Evolutionary conservation across 345 rosid genomes (phyloP), one percentile per base, ranked within the genome.

Genomic region (Stellera chamaejasme): DNA sequence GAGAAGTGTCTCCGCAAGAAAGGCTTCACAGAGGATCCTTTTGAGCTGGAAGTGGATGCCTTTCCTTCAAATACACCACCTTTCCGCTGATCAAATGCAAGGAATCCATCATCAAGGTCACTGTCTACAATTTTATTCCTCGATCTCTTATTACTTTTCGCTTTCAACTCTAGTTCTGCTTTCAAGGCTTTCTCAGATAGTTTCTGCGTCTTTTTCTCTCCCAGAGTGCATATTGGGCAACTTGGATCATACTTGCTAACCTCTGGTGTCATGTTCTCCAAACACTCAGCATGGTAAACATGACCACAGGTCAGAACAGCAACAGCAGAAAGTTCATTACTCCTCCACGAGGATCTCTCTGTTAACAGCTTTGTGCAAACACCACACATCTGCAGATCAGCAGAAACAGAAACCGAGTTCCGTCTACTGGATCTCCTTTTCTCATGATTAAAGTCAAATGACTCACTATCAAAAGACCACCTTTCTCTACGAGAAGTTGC

Each of bases 221-320:
- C 97, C 47, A 85, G 52, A n/a, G 90, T 87, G 65, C 99, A 94
- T 52, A 94, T 52, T 8, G 96, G 99, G 76, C 99, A 94, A 14
- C 83, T 66, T 8, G 99, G 99, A 65, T 94, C 96, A 32, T 84
- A 94, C 69, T 90, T 90, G 66, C 74, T 69, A 43, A 80, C 63
- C 64, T 90, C 97, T 36, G 72, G 75, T 0, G 99, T 94, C 86
- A 90, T 68, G 44, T 72, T 75, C 69, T 94, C 99, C 81, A 94
- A 79, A 77, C 99, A 94, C 43, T 94, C 99, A 43, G 95, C 95
- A 57, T 94, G 99, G 70, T 83, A 94, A 62, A 79, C 86, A 77
- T 94, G 99, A n/a, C 97, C 97, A 55, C 99, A 94, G 12, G 72
- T 76, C 64, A 94, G 73, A 62, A 94, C 79, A 13, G 97, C 74